A percentile compares a stretch with the other conserved stretches of the same genome.
These are phyloP conservation scores for Alternaria longipes DNA, from an alignment of 2,329 filamentous ascomycete species.

Conservation along the genomic window DNA sequence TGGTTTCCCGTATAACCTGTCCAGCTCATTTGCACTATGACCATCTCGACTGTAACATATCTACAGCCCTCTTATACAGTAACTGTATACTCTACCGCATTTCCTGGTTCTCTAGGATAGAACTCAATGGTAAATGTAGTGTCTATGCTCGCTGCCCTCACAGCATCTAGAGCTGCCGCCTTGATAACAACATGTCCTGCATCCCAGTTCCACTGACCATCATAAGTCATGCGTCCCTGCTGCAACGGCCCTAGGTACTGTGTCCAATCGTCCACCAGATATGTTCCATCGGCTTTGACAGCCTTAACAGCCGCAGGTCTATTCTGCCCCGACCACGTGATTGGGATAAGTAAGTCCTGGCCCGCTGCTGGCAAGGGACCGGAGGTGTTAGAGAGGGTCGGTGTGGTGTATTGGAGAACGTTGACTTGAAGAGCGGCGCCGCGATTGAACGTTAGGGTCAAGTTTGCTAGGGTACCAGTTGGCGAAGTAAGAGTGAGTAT, in stretches of 20 bases:
- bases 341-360: constrained; percentile 59
- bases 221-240: constrained; percentile 58
- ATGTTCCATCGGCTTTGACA: constrained; percentile 58
- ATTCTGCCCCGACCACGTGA: constrained; percentile 63
- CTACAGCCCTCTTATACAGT: constrained; percentile 38
- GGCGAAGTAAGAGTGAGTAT: constrained; percentile 55
- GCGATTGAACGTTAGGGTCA: constrained; percentile 63
- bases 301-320: constrained; percentile 63
- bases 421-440: constrained; percentile 60
- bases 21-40: neutral
- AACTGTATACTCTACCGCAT: constrained; percentile 61
- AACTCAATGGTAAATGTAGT: constrained; percentile 65
- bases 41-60: neutral
- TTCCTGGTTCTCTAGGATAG: constrained; percentile 61
- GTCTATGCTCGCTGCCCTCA: constrained; percentile 56
- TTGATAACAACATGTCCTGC: constrained; percentile 58
- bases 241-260: constrained; percentile 63
- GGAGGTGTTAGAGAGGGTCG: constrained; percentile 37
- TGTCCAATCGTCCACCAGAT: constrained; percentile 67
- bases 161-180: constrained; percentile 56
- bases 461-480: constrained; percentile 59
- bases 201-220: constrained; percentile 63
- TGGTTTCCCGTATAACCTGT: neutral
- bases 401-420: constrained; percentile 63
- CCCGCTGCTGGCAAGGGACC: constrained; percentile 48